Evolutionary conservation across 768 basidiomycete genomes (phyloP).

Genomic region (Boletus rubroflammeus): DNA sequence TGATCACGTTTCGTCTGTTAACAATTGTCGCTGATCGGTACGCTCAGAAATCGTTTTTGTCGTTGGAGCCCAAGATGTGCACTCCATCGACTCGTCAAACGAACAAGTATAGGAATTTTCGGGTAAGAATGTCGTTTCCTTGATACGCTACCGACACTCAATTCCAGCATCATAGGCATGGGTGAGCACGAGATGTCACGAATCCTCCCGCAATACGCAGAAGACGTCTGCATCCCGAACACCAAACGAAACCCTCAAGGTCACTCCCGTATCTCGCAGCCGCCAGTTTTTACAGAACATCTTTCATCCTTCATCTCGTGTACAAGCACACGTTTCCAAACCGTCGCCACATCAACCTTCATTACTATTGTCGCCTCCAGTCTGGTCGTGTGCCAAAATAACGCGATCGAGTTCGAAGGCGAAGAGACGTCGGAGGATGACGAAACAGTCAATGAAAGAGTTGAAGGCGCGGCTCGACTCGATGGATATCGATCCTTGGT

Average conservation of each 20-base stretch:
- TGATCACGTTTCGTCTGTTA: not conserved
- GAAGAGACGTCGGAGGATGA: conserved; percentile 5
- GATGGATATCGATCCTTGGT: conserved; percentile 12
- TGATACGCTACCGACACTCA: not conserved
- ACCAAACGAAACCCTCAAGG: not conserved
- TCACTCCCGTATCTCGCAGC: not conserved
- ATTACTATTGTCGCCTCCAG: not conserved
- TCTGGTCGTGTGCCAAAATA: conserved; percentile 23
- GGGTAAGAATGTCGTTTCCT: conserved; percentile 1
- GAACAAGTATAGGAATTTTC: not conserved
- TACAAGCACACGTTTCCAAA: not conserved
- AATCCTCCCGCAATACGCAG: not conserved
- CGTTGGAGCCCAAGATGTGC: not conserved
- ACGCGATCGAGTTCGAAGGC: conserved; percentile 8
- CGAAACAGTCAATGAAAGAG: conserved; percentile 6
- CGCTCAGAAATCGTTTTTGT: conserved; percentile 5
- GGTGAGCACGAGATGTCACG: not conserved
- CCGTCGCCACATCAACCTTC: not conserved
- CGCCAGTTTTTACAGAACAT: conserved; percentile 1
- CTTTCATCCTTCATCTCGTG: not conserved
- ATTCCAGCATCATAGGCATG: conserved; percentile 1
- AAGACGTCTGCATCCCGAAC: not conserved
- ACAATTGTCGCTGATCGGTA: not conserved
- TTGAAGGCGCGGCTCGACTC: conserved; percentile 10
- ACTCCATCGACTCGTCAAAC: not conserved